A percentile compares a stretch with the other conserved stretches of the same genome.
These are phyloP conservation scores for Yamadazyma mexicana DNA, from an alignment of 1,139 yeast species.

Conservation along the genomic window DNA sequence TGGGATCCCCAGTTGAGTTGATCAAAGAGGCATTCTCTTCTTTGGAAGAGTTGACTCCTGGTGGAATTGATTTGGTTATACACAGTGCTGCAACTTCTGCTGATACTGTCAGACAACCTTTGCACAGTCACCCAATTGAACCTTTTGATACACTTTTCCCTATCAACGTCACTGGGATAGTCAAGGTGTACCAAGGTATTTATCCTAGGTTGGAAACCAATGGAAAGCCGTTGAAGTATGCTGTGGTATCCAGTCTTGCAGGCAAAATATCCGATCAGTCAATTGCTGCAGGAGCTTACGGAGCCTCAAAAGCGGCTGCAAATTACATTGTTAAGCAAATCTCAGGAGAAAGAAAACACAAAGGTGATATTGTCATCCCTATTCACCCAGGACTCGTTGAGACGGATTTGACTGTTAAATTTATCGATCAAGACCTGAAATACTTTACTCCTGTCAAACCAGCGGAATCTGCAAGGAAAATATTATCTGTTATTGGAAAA, in stretches of 20 bases:
- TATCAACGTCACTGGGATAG: slow-evolving; percentile 30
- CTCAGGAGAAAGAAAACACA: slow-evolving; percentile 21
- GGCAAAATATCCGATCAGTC: slow-evolving; percentile 15
- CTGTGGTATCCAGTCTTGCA: slow-evolving; percentile 5
- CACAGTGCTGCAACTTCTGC: slow-evolving; percentile 20
- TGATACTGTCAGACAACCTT: no score
- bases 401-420: slow-evolving; percentile 6
- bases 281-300: slow-evolving; percentile 6
- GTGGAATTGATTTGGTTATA: slow-evolving; percentile 18
- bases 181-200: slow-evolving; percentile 19
- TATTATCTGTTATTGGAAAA: neutral
- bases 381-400: slow-evolving; percentile 40
- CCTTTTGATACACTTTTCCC: slow-evolving; percentile 21
- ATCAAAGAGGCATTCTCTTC: slow-evolving; percentile 5
- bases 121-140: neutral
- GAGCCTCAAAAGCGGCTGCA: slow-evolving; percentile 10
- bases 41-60: slow-evolving; percentile 13
- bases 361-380: slow-evolving; percentile 36
- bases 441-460: neutral
- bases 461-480: neutral
- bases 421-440: neutral
- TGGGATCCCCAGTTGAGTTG: slow-evolving; percentile 1
- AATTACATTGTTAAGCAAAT: slow-evolving; percentile 8
- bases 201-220: slow-evolving; percentile 9
- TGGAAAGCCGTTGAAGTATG: slow-evolving; percentile 5